Base-by-base conservation (phyloP, 1,139 yeast species). In the Meyerozyma smithsonii region DNA sequence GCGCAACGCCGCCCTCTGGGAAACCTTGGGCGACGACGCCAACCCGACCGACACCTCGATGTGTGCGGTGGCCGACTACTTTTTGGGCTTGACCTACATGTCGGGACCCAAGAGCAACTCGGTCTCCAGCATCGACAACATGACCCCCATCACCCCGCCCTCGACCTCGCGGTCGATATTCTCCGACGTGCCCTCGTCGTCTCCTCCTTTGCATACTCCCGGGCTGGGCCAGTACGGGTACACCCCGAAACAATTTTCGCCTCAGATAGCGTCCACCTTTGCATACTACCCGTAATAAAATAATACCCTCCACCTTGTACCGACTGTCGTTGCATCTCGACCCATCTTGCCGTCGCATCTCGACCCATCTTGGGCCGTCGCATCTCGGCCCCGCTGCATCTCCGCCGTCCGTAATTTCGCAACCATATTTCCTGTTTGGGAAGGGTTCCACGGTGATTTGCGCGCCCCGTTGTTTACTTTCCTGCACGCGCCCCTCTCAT, bases 131-230 rank as follows among this genome's bases (percentile, higher is more conserved):
- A 21, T 33, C 7, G 26, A 33, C 26, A 8, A 33, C n/a, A 19
- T 19, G 17, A 19, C 26, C 17, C 52, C 52, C 12, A 40, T 48
- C 4, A 48, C 52, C n/a, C 52, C 52, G 12, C 52, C 52, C 12
- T 48, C 51, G 5, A 42, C 46, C 10, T 45, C 49, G 23, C 42
- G 47, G 17, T 47, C 51, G 2, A 30, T 48, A 3, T 48, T 48
- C 34, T 46, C 49, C 8, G 51, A 47, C 11, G 41, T 40, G 16
- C 39, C 43, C 25, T 38, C 44, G 12, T 46, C 50, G 12, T 43
- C 49, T 3, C 50, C 50, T 14, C 42, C 49, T 7, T 42, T 45
- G 15, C 35, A 41, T 11, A 46, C 51, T 5, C 50, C 51, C 4
- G 41, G 38, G 23, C 38, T 35, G 17, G 41, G 38, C 24, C 45